phyloP scores from a whole-genome alignment of 2,329 filamentous ascomycete genomes.

The Microdochium paspali region DNA sequence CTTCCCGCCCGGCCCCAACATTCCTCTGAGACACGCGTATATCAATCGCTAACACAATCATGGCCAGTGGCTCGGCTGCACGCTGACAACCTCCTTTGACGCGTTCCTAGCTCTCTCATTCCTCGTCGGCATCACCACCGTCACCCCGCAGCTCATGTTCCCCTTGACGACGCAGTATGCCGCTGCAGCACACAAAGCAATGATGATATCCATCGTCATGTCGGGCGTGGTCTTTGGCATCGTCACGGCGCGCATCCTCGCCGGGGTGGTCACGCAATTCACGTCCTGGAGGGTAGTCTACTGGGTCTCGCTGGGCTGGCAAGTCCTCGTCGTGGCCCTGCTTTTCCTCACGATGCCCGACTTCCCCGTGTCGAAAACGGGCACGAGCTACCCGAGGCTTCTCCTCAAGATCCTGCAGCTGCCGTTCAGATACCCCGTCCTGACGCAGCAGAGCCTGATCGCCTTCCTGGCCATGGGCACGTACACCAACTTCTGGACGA shows the following conservation, averaged over 20 bases:
- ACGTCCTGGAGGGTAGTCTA: conserved; percentile 70
- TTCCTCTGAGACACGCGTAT: no score
- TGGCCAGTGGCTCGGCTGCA: conserved; percentile 56
- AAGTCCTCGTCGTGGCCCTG: conserved; percentile 54
- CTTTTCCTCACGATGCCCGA: conserved; percentile 72
- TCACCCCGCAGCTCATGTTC: conserved; percentile 73
- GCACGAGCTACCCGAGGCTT: conserved; percentile 55
- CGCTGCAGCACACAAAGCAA: conserved; percentile 56
- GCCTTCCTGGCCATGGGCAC: conserved; percentile 47
- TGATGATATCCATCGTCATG: conserved; percentile 63
- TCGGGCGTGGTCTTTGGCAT: conserved; percentile 69
- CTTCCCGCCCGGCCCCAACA: no score
- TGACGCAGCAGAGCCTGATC: conserved; percentile 61
- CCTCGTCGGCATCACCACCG: conserved; percentile 65
- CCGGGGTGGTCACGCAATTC: conserved; percentile 66
- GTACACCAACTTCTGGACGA: conserved; percentile 45
- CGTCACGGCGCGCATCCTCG: conserved; percentile 64
- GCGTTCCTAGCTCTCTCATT: conserved; percentile 64
- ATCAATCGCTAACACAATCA: not conserved
- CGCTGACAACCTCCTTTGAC: conserved; percentile 54
- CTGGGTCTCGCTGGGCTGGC: conserved; percentile 65
- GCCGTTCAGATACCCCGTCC: conserved; percentile 53
- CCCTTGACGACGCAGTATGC: conserved; percentile 73
- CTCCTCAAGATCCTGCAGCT: conserved; percentile 57
- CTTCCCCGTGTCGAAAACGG: conserved; percentile 66